phyloP scores from a whole-genome alignment of 225 moss, liverwort and hornwort species.

The Bryum argenteum region DNA sequence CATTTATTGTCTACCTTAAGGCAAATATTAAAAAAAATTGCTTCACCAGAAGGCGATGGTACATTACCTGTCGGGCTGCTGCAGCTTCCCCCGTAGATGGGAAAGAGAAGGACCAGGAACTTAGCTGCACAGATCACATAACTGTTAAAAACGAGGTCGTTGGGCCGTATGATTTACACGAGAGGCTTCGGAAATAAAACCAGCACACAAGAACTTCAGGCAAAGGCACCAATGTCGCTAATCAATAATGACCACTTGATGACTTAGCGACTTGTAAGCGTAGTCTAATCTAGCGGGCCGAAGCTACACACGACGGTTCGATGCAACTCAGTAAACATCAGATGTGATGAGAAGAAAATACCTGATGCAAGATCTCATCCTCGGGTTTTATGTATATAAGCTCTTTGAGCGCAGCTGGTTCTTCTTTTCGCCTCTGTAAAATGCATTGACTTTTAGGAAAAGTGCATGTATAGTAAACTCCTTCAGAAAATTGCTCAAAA shows the following conservation, averaged over 20 bases:
- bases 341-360: conserved; percentile 30
- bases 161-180: conserved; percentile 15
- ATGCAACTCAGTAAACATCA: conserved; percentile 19
- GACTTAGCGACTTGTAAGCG: conserved; percentile 3
- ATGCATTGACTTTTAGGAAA: conserved; percentile 10
- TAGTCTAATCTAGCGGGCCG: background rate
- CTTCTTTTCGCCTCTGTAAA: conserved; percentile 46
- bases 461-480: background rate
- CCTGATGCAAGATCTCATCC: conserved; percentile 91
- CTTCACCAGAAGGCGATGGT: background rate
- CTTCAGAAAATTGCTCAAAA: conserved; percentile 5
- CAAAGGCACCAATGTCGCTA: conserved; percentile 13
- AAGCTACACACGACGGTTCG: conserved; percentile 7
- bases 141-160: conserved; percentile 23
- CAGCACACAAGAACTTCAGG: conserved; percentile 2
- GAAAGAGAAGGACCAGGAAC: conserved; percentile 93
- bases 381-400: conserved; percentile 84
- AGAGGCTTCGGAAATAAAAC: background rate
- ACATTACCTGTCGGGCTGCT: conserved; percentile 73
- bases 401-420: conserved; percentile 37
- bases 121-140: conserved; percentile 59
- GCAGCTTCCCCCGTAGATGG: conserved; percentile 57
- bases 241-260: conserved; percentile 4
- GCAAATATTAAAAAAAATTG: conserved; percentile 12
- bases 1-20: background rate